These are phyloP conservation scores for Graphilbum fragrans DNA, from an alignment of 2,329 filamentous ascomycete species.

Conservation along the genomic window DNA sequence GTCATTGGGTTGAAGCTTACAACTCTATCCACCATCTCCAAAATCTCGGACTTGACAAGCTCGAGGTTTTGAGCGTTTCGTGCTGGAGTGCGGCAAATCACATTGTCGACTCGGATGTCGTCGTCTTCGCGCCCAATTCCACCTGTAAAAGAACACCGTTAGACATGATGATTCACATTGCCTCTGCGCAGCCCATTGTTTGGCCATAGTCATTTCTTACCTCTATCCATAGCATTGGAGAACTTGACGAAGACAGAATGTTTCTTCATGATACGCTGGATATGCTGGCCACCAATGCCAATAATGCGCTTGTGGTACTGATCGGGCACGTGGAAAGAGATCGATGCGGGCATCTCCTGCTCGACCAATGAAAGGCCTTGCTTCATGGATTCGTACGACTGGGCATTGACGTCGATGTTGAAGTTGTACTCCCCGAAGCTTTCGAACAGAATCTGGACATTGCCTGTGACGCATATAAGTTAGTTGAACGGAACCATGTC, in stretches of 20 bases:
- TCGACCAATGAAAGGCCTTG: constrained; percentile 86
- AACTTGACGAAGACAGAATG: constrained; percentile 99
- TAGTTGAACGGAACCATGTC: no score
- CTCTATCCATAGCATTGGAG: constrained; percentile 96
- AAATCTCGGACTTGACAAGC: constrained; percentile 94
- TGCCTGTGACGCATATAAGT: constrained; percentile 35
- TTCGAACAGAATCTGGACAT: constrained; percentile 97
- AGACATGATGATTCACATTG: constrained; percentile 15
- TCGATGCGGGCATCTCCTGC: constrained; percentile 97
- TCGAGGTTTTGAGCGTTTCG: constrained; percentile 95
- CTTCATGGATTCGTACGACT: constrained; percentile 87
- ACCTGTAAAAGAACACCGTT: constrained; percentile 19
- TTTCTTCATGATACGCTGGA: constrained; percentile 99
- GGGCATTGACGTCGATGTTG: constrained; percentile 93
- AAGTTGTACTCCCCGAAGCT: constrained; percentile 99
- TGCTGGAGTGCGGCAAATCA: constrained; percentile 94
- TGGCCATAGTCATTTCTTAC: no score
- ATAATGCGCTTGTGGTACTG: constrained; percentile 99
- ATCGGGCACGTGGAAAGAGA: constrained; percentile 97
- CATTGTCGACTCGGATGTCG: constrained; percentile 96
- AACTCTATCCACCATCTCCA: constrained; percentile 97
- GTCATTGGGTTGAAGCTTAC: constrained; percentile 31
- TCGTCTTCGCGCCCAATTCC: constrained; percentile 92
- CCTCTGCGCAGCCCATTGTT: no score
- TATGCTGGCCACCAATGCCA: constrained; percentile 94